Evolutionary conservation across 2,329 filamentous ascomycete genomes (phyloP).

Genomic region (Botrytis fabae): DNA sequence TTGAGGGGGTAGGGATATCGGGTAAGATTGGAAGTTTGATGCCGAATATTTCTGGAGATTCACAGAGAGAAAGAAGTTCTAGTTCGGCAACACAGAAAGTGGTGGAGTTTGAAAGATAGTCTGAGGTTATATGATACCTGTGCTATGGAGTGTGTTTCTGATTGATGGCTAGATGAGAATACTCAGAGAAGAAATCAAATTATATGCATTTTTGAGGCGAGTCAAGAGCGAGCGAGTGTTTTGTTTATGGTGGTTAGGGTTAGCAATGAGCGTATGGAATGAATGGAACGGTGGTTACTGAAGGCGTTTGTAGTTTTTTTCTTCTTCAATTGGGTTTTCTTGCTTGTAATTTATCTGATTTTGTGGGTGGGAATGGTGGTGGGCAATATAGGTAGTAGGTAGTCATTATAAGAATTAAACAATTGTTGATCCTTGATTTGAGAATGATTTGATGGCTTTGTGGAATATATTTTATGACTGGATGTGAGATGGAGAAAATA

Average conservation of each 20-base stretch:
- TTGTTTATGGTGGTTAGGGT: background rate
- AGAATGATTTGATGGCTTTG: background rate
- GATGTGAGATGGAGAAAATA: too few relatives aligned
- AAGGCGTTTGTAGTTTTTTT: background rate
- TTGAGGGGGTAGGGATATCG: constrained; percentile 28
- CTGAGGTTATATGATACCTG: background rate
- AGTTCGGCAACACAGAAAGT: constrained; percentile 44
- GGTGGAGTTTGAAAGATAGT: constrained; percentile 48
- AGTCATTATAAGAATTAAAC: background rate
- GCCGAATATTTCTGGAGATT: constrained; percentile 26
- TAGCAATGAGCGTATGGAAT: background rate
- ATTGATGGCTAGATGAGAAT: background rate
- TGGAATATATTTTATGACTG: too few relatives aligned
- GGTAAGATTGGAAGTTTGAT: constrained; percentile 12
- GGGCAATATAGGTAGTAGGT: background rate
- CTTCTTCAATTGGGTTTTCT: background rate
- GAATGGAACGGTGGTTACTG: background rate
- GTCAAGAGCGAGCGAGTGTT: constrained; percentile 13
- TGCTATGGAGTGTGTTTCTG: background rate
- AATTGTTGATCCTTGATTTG: background rate
- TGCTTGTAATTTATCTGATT: constrained; percentile 10
- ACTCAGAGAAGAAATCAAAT: background rate
- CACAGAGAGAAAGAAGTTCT: constrained; percentile 33
- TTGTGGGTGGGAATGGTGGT: background rate
- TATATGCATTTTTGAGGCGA: constrained; percentile 18